Evolutionary conservation across 163 green algal species (phyloP).

Genomic region (Smithsoniella earleae): DNA sequence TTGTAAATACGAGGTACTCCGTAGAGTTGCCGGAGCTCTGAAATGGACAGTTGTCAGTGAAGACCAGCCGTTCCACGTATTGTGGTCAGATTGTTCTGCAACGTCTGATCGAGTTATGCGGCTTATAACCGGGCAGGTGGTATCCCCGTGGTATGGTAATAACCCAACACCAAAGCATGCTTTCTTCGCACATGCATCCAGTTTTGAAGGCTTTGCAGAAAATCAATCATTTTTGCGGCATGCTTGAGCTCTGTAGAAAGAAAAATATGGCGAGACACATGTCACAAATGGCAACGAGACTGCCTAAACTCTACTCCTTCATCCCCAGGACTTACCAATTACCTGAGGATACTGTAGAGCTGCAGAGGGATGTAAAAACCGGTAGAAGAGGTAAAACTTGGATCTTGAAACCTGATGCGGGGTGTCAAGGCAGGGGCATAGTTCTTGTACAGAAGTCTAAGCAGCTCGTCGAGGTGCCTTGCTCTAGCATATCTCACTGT

Average conservation of each 20-base stretch:
- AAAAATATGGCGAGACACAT: conserved; percentile 56
- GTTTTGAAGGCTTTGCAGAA: conserved; percentile 48
- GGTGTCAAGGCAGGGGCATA: conserved; percentile 67
- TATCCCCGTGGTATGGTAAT: background rate
- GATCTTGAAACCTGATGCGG: conserved; percentile 71
- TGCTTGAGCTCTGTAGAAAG: conserved; percentile 75
- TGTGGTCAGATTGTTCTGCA: conserved; percentile 64
- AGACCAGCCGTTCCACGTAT: conserved; percentile 62
- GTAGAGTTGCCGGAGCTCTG: conserved; percentile 35
- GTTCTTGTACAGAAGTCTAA: conserved; percentile 42
- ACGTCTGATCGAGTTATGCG: conserved; percentile 53
- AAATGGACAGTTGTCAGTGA: conserved; percentile 53
- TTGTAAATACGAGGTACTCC: conserved; percentile 40
- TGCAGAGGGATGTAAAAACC: conserved; percentile 46
- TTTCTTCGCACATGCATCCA: background rate
- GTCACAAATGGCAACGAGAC: conserved; percentile 37
- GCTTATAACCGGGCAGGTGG: conserved; percentile 48
- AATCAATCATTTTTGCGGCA: conserved; percentile 74
- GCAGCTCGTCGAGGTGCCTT: conserved; percentile 4
- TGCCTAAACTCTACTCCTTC: conserved; percentile 54
- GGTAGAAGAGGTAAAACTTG: conserved; percentile 51
- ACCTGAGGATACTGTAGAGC: conserved; percentile 44
- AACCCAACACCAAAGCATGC: too few species aligned
- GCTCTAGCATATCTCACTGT: too few species aligned
- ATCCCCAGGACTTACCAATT: conserved; percentile 54